A percentile compares a stretch with the other conserved stretches of the same genome.
These are phyloP conservation scores for Halenospora varia DNA, from an alignment of 495 filamentous ascomycete species.

Conservation along the genomic window DNA sequence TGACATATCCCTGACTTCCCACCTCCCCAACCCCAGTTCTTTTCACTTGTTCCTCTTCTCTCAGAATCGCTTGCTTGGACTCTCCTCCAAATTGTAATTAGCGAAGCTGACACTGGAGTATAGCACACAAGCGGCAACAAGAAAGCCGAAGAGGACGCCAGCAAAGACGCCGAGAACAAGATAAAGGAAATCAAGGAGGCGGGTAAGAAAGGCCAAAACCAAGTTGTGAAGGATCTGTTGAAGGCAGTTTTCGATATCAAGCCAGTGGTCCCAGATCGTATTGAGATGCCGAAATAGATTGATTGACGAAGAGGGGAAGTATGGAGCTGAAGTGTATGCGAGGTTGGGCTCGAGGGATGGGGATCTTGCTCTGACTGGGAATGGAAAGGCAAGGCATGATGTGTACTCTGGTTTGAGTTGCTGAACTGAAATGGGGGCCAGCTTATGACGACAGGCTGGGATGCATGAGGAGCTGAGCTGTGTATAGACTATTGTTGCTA, in stretches of 20 bases:
- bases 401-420: too few relatives aligned
- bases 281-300: constrained; percentile 24
- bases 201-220: constrained; percentile 69
- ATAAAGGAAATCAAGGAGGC: constrained; percentile 77
- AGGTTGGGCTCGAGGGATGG: not conserved
- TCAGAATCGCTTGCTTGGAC: too few relatives aligned
- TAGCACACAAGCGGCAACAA: constrained; percentile 53
- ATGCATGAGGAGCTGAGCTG: too few relatives aligned
- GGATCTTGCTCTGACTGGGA: not conserved
- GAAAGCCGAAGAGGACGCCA: constrained; percentile 54
- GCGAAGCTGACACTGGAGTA: not conserved
- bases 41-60: too few relatives aligned
- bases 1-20: constrained; percentile 5
- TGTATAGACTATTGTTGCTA: too few relatives aligned
- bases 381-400: too few relatives aligned
- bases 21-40: not conserved
- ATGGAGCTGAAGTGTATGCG: not conserved
- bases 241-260: constrained; percentile 74
- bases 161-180: constrained; percentile 60
- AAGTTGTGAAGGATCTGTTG: constrained; percentile 78
- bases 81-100: too few relatives aligned
- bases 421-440: too few relatives aligned
- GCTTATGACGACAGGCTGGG: too few relatives aligned
- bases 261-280: constrained; percentile 54
- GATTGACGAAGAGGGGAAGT: too few relatives aligned